These are phyloP conservation scores for Spinacia oleracea DNA, from an alignment of 179 eudicot genomes.

Conservation along the genomic window DNA sequence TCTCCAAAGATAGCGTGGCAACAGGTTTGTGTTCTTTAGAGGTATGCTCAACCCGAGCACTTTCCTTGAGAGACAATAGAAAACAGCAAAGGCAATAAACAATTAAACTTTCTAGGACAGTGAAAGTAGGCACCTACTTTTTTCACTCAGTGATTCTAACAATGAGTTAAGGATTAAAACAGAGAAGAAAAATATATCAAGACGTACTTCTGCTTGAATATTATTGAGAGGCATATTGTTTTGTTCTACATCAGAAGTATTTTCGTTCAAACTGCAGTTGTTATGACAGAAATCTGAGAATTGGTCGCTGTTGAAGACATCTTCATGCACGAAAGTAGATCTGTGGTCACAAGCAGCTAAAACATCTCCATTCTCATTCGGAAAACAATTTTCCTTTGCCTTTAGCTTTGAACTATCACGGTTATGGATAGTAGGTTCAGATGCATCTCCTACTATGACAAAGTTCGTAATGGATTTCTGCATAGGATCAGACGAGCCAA, in stretches of 20 bases:
- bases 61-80: slow-evolving; percentile 19
- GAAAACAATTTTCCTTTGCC: slow-evolving; percentile 30
- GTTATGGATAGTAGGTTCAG: slow-evolving; percentile 31
- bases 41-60: slow-evolving; percentile 19
- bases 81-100: slow-evolving; percentile 6
- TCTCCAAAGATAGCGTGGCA: slow-evolving; percentile 23
- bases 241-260: slow-evolving; percentile 21
- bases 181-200: background rate
- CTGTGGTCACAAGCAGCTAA: slow-evolving; percentile 28
- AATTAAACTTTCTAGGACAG: background rate
- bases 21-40: slow-evolving; percentile 27
- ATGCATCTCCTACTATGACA: slow-evolving; percentile 44
- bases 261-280: slow-evolving; percentile 20
- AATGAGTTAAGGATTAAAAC: background rate
- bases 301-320: slow-evolving; percentile 33
- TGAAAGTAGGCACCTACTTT: background rate
- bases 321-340: slow-evolving; percentile 30
- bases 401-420: slow-evolving; percentile 31
- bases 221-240: slow-evolving; percentile 13
- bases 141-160: background rate
- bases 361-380: slow-evolving; percentile 28
- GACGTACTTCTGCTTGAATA: slow-evolving; percentile 37
- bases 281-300: slow-evolving; percentile 34
- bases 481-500: slow-evolving; percentile 63
- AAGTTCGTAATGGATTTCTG: slow-evolving; percentile 86